These are phyloP conservation scores for Paraconiothyrium sp. DNA, from an alignment of 2,329 filamentous ascomycete genomes.

Conservation along the genomic window DNA sequence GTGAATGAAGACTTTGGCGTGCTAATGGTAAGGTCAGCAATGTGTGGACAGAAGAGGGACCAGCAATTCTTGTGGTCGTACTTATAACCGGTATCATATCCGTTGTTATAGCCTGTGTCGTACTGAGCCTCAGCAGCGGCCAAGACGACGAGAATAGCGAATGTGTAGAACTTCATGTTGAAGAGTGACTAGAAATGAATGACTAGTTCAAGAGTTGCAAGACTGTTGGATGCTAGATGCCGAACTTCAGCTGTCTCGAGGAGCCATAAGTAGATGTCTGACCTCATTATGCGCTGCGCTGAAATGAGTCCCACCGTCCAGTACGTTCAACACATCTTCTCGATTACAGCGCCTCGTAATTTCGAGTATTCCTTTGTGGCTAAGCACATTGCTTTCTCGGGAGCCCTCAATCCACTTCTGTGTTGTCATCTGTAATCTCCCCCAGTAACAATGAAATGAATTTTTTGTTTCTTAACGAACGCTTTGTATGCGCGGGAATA, in stretches of 20 bases:
- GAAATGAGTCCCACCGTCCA: too few species aligned
- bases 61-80: background rate
- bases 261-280: background rate
- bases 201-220: background rate
- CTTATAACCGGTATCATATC: background rate
- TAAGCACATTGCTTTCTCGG: too few species aligned
- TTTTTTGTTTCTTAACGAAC: too few species aligned
- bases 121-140: constrained; percentile 1
- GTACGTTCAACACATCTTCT: too few species aligned
- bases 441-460: too few species aligned
- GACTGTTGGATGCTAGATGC: background rate
- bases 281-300: too few species aligned
- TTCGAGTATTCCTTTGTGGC: too few species aligned
- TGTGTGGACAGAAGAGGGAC: too few species aligned
- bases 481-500: too few species aligned
- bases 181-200: background rate
- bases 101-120: background rate
- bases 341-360: too few species aligned
- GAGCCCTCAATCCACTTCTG: too few species aligned
- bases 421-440: too few species aligned
- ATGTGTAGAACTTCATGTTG: constrained; percentile 3
- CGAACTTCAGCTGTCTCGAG: background rate
- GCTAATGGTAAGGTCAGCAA: background rate
- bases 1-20: background rate
- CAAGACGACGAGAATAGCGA: background rate